These are phyloP conservation scores for Medicago arabica DNA, from an alignment of 306 rosid species.

Conservation along the genomic window DNA sequence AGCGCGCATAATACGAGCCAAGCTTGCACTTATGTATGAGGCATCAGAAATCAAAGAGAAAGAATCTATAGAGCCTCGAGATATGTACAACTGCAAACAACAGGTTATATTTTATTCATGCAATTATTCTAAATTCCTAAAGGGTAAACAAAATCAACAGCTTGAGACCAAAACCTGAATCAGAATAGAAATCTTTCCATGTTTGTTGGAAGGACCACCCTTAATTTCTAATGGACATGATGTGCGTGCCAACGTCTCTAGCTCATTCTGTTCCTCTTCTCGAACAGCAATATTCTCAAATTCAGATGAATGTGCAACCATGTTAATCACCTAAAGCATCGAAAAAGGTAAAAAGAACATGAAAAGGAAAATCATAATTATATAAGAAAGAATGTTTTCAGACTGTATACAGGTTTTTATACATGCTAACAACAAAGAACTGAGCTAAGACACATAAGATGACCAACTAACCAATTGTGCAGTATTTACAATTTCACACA, in stretches of 20 bases:
- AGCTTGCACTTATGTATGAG: slow-evolving; percentile 94
- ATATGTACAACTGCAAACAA: slow-evolving; percentile 81
- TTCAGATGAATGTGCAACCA: slow-evolving; percentile 95
- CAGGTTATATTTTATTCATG: slow-evolving; percentile 42
- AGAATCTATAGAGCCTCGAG: slow-evolving; percentile 84
- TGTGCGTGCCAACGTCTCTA: slow-evolving; percentile 76
- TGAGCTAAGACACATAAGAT: slow-evolving; percentile 3
- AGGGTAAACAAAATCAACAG: slow-evolving; percentile 28
- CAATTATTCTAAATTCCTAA: slow-evolving; percentile 24
- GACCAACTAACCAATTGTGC: slow-evolving; percentile 8
- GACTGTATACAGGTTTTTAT: slow-evolving; percentile 20
- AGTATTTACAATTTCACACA: slow-evolving; percentile 17
- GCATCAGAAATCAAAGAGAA: slow-evolving; percentile 97
- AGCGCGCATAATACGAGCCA: slow-evolving; percentile 95
- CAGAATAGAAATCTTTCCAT: slow-evolving; percentile 93
- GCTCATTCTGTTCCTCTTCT: slow-evolving; percentile 96
- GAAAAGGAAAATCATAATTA: neutral
- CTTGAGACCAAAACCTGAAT: slow-evolving; percentile 71
- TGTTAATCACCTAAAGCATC: slow-evolving; percentile 73
- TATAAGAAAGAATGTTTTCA: neutral
- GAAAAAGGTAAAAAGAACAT: slow-evolving; percentile 38
- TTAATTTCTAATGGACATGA: slow-evolving; percentile 87
- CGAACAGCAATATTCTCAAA: slow-evolving; percentile 97
- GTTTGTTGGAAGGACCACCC: slow-evolving; percentile 95
- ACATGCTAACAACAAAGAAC: neutral